phyloP scores from a whole-genome alignment of 192 early-diverging fungal species.

The Jimgerdemannia flammicorona region DNA sequence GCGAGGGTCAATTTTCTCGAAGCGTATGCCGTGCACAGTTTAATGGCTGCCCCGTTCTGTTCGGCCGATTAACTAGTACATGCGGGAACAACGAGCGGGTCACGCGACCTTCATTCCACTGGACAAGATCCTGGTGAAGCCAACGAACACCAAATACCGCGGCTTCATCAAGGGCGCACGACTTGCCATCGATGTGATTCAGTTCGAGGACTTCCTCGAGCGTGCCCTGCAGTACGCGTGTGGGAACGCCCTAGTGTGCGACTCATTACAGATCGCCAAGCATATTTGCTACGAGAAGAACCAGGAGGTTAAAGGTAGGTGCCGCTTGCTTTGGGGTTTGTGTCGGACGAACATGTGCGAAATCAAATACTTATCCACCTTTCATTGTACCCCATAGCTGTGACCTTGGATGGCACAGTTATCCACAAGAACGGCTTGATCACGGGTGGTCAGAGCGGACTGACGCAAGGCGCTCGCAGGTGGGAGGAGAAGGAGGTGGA shows the following conservation, averaged over 20 bases:
- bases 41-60: no score
- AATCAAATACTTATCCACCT: not conserved
- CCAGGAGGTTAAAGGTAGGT: slow-evolving; percentile 78
- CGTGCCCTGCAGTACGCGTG: slow-evolving; percentile 86
- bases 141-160: slow-evolving; percentile 79
- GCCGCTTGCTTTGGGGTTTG: no score
- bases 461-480: slow-evolving; percentile 43
- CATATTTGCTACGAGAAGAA: slow-evolving; percentile 80
- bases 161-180: slow-evolving; percentile 76
- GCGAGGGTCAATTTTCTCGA: no score
- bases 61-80: slow-evolving; percentile 42
- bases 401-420: slow-evolving; percentile 89
- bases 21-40: no score
- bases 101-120: slow-evolving; percentile 95
- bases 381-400: slow-evolving; percentile 39
- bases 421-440: slow-evolving; percentile 97
- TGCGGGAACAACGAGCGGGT: slow-evolving; percentile 89
- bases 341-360: no score
- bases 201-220: slow-evolving; percentile 76
- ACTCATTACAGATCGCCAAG: slow-evolving; percentile 80
- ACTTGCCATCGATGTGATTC: slow-evolving; percentile 91
- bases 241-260: slow-evolving; percentile 90
- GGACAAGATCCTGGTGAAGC: slow-evolving; percentile 70
- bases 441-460: slow-evolving; percentile 69
- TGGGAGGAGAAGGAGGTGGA: slow-evolving; percentile 91